Base-by-base conservation (phyloP, 495 filamentous ascomycete species). In the Sordaria brevicollis region DNA sequence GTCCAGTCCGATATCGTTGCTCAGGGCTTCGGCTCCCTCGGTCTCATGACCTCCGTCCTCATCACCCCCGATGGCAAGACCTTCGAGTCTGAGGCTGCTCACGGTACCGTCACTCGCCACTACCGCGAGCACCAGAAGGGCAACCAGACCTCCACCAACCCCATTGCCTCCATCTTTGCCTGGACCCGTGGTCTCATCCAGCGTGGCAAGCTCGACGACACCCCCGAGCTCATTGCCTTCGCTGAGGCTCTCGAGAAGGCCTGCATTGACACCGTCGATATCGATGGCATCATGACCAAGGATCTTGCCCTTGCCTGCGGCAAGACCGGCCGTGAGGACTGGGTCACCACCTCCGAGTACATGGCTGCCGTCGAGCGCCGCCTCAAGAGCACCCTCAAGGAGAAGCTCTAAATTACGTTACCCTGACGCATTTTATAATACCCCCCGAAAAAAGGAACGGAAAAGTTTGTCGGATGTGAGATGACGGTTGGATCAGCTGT, bases 41-140 rank as follows among this genome's bases (percentile, higher is more conserved):
- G 95, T 76, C 90, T 99, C 68, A 99, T 99, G 95, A 98, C 94
- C 77, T 97, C 93, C 35, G 91, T 96, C 67, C 91, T 99, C 73
- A 91, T 95, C 81, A 99, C 95, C 49, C 95, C 95, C 57, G 91
- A 94, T 78, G 95, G 95, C 71, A 90, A 93, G 82, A 94, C 94
- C 29, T 99, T 95, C 82, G 95, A 98, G 81, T 92, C 93, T 66
- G 95, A 99, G 87, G 95, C 95, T 66, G 95, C 95, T 65, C 95
- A 99, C 86, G 95, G 95, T 78, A 99, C 95, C 70, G 95, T 99
- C 57, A 99, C 95, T 62, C 91, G 95, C 70, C 95, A 99, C 86
- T 99, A 93, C 88, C 93, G 95, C 75, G 94, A 97, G 85, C 91
- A 97, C 88, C 94, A 98, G 84, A 95, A 96, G 83, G 95, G 95